These are phyloP conservation scores for Castanea crenata DNA, from an alignment of 306 rosid species.

Conservation along the genomic window DNA sequence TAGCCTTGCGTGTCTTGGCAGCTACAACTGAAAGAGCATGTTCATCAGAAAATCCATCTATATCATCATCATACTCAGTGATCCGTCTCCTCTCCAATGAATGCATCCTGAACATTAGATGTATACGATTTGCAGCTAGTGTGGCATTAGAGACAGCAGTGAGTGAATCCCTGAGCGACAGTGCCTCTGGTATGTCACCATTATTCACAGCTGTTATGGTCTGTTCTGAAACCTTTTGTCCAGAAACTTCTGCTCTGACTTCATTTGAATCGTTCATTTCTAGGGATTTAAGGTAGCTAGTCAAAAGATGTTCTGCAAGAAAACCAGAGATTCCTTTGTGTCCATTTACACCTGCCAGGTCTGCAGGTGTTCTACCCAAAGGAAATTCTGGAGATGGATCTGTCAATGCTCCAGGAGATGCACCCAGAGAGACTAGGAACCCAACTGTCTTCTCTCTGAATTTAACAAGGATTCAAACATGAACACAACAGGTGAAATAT, in stretches of 20 bases:
- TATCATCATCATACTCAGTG: slow-evolving; percentile 38
- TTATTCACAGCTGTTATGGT: slow-evolving; percentile 52
- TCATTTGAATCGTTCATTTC: slow-evolving; percentile 49
- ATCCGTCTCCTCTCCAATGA: slow-evolving; percentile 72
- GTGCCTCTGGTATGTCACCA: slow-evolving; percentile 53
- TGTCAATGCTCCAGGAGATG: slow-evolving; percentile 56
- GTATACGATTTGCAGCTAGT: slow-evolving; percentile 82
- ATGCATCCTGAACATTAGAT: slow-evolving; percentile 70
- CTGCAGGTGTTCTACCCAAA: slow-evolving; percentile 62
- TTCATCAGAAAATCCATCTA: slow-evolving; percentile 53
- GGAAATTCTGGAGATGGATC: slow-evolving; percentile 80
- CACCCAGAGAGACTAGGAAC: slow-evolving; percentile 61
- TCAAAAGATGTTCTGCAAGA: slow-evolving; percentile 70
- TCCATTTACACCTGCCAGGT: slow-evolving; percentile 71
- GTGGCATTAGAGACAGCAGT: slow-evolving; percentile 84
- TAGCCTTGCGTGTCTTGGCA: slow-evolving; percentile 46
- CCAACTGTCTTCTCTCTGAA: slow-evolving; percentile 75
- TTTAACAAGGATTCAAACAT: slow-evolving; percentile 22
- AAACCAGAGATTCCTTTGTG: slow-evolving; percentile 91
- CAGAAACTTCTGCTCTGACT: slow-evolving; percentile 42
- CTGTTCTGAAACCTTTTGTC: slow-evolving; percentile 67
- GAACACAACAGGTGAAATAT: slow-evolving; percentile 19
- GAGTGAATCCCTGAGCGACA: slow-evolving; percentile 77
- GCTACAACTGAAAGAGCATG: slow-evolving; percentile 53
- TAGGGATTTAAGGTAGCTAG: slow-evolving; percentile 48